Conservation (phyloP, 106 monocot genomes). For the Vanilla planifolia region DNA sequence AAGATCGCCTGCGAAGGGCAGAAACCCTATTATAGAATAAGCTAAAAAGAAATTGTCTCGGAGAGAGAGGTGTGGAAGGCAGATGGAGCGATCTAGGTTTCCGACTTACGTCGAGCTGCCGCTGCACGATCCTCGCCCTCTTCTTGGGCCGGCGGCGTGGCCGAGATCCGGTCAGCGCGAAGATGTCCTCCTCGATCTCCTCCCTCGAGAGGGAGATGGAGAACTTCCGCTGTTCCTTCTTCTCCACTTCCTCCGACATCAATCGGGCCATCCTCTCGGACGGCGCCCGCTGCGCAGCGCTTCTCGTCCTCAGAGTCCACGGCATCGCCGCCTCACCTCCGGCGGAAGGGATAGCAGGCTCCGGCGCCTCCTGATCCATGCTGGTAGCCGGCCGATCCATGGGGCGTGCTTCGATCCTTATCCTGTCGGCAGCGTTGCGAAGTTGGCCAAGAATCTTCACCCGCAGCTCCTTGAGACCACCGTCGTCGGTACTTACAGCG, state of each 20-base stretch:
- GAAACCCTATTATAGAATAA: not conserved
- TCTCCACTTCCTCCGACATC: slow-evolving; percentile 13
- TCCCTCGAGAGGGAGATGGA: slow-evolving; percentile 29
- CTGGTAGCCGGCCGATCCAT: not conserved
- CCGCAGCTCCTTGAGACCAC: slow-evolving; percentile 8
- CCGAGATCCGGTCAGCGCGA: slow-evolving; percentile 35
- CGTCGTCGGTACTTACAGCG: not conserved
- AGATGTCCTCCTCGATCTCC: slow-evolving; percentile 63
- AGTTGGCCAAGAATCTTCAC: slow-evolving; percentile 25
- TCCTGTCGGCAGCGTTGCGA: slow-evolving; percentile 22
- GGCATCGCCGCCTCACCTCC: slow-evolving; percentile 9
- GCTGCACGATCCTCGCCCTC: slow-evolving; percentile 31
- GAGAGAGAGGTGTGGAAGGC: not conserved
- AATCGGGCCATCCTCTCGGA: slow-evolving; percentile 10
- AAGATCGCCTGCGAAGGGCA: slow-evolving; percentile 7
- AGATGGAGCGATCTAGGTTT: not conserved
- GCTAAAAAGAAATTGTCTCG: too few relatives aligned
- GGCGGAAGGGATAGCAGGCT: not conserved
- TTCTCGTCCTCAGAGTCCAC: slow-evolving; percentile 45
- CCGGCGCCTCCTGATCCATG: not conserved
- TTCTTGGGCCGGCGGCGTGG: slow-evolving; percentile 36
- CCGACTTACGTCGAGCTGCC: slow-evolving; percentile 39
- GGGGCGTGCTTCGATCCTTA: slow-evolving; percentile 4
- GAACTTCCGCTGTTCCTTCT: slow-evolving; percentile 13
- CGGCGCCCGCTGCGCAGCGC: not conserved